Conservation (phyloP, 176 grass and related monocot genomes). For the Aegilops umbellulata region DNA sequence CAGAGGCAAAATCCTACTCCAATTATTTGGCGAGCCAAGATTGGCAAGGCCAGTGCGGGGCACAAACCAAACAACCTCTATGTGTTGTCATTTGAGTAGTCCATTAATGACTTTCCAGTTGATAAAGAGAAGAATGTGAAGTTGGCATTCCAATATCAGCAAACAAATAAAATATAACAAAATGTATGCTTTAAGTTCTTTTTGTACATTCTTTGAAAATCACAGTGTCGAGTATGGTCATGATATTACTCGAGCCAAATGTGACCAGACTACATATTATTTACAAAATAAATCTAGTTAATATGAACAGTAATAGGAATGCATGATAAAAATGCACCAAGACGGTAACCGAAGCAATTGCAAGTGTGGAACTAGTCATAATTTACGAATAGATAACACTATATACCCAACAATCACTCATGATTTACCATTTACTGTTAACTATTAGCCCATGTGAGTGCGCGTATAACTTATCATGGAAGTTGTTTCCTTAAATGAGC, state of each 20-base stretch:
- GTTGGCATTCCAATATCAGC: neutral
- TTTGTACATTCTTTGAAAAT: neutral
- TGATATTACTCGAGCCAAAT: neutral
- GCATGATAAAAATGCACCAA: neutral
- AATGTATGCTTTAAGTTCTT: neutral
- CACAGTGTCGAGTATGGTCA: neutral
- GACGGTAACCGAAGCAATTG: neutral
- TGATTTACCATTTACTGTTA: conserved; percentile 3
- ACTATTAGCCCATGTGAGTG: neutral
- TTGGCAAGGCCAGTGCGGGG: no score
- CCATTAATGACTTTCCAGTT: neutral
- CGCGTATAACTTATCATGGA: neutral
- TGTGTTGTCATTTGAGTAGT: neutral
- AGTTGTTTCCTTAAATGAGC: conserved; percentile 29
- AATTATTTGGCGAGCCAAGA: no score
- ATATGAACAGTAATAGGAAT: neutral
- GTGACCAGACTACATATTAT: neutral
- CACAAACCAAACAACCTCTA: no score
- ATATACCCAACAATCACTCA: neutral
- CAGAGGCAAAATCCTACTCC: no score
- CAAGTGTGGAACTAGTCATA: neutral
- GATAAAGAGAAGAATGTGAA: conserved; percentile 14
- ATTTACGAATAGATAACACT: neutral
- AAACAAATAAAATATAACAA: neutral
- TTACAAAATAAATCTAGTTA: neutral